These are phyloP conservation scores for Beauveria scarabaeidicola DNA, from an alignment of 2,329 filamentous ascomycete genomes.

Conservation along the genomic window DNA sequence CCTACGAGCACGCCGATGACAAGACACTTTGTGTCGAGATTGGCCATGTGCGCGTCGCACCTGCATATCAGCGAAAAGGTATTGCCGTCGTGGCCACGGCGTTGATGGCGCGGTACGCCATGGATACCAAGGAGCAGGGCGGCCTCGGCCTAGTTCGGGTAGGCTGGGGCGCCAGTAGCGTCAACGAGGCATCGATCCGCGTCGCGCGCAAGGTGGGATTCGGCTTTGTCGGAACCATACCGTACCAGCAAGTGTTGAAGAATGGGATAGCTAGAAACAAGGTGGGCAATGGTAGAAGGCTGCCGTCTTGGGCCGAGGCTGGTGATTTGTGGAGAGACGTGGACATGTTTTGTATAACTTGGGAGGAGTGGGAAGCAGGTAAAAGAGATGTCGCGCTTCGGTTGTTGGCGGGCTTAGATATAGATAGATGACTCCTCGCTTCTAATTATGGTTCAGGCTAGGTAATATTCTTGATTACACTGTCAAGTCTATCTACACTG, in stretches of 20 bases:
- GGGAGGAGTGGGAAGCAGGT: background rate
- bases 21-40: background rate
- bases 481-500: too few species aligned
- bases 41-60: conserved; percentile 1
- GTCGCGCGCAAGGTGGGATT: background rate
- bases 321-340: conserved; percentile 5
- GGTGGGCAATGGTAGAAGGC: background rate
- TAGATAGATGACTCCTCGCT: background rate
- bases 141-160: background rate
- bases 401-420: background rate
- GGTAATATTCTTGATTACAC: background rate
- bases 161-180: conserved; percentile 3
- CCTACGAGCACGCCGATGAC: background rate
- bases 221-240: background rate
- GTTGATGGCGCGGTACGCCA: background rate
- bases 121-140: background rate
- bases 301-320: background rate
- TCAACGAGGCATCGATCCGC: background rate
- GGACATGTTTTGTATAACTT: conserved; percentile 1
- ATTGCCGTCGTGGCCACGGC: background rate
- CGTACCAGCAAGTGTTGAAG: background rate
- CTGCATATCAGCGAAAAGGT: background rate
- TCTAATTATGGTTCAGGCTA: background rate
- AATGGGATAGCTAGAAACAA: background rate
- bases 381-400: background rate